Evolutionary conservation across 371 early-diverging fungal species (phyloP).

Genomic region (Apophysomyces ossiformis): DNA sequence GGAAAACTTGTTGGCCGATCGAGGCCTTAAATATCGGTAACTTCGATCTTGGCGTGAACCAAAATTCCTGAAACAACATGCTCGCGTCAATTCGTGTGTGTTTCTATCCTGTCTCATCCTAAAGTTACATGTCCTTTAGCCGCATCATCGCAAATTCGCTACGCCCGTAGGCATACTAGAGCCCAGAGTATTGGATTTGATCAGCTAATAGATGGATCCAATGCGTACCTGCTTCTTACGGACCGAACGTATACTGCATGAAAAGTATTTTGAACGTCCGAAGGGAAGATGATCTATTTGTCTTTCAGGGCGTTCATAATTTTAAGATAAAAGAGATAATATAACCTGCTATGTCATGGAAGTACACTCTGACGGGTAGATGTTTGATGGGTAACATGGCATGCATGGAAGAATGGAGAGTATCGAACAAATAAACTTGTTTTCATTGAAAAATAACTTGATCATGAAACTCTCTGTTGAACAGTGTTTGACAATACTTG

Average conservation of each 20-base stretch:
- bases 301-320: conserved; percentile 51
- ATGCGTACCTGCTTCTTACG: conserved; percentile 30
- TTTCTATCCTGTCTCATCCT: background rate
- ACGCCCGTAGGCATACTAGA: conserved; percentile 32
- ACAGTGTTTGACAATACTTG: conserved; percentile 31
- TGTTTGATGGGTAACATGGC: conserved; percentile 39
- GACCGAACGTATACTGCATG: conserved; percentile 37
- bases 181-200: conserved; percentile 26
- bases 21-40: conserved; percentile 32
- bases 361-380: conserved; percentile 13
- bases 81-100: background rate
- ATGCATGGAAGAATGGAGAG: conserved; percentile 29
- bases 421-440: conserved; percentile 31
- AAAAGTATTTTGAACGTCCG: conserved; percentile 40
- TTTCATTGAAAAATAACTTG: conserved; percentile 40
- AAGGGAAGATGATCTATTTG: conserved; percentile 39
- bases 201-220: conserved; percentile 36
- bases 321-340: conserved; percentile 11
- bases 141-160: conserved; percentile 13
- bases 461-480: conserved; percentile 22
- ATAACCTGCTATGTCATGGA: background rate
- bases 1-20: conserved; percentile 11
- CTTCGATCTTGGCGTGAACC: conserved; percentile 42
- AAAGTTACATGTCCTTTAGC: background rate
- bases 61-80: conserved; percentile 23